Conservation (phyloP, 1,284 basidiomycete species). For the Naganishia cerealis region DNA sequence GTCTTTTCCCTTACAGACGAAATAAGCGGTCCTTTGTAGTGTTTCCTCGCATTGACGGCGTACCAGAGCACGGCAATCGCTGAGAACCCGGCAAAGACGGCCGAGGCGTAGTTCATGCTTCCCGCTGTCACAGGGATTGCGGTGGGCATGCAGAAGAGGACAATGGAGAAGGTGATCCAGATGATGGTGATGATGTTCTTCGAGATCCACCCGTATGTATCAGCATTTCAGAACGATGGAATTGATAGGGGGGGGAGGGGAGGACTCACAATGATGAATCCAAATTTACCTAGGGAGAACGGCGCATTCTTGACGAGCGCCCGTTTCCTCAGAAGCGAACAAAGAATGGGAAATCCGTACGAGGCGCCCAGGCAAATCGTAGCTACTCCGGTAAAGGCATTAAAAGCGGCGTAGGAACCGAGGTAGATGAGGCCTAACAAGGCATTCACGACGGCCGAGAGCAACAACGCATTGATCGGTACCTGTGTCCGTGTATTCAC, state of each 20-base stretch:
- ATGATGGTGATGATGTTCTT: conserved; percentile 54
- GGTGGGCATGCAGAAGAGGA: conserved; percentile 57
- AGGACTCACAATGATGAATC: conserved; percentile 45
- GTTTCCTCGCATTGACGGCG: conserved; percentile 39
- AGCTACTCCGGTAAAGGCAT: conserved; percentile 47
- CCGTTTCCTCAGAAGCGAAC: conserved; percentile 50
- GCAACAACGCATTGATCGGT: conserved; percentile 53
- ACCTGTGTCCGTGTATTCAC: conserved; percentile 53
- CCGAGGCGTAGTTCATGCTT: conserved; percentile 55
- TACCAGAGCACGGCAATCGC: conserved; percentile 52
- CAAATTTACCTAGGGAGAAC: conserved; percentile 54
- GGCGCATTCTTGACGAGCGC: conserved; percentile 49
- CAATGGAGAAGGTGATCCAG: conserved; percentile 55
- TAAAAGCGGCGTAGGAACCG: conserved; percentile 49
- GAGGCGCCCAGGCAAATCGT: conserved; percentile 50
- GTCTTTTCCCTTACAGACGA: conserved; percentile 11
- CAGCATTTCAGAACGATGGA: not conserved
- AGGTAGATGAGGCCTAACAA: conserved; percentile 54
- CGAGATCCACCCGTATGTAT: conserved; percentile 16
- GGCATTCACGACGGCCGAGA: conserved; percentile 53
- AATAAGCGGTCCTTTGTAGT: conserved; percentile 31
- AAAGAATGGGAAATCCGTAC: conserved; percentile 54
- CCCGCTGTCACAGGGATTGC: conserved; percentile 50
- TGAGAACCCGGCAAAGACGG: conserved; percentile 51
- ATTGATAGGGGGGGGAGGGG: not conserved